Conservation (phyloP, 1,284 basidiomycete species). For the Microbotryomycetes sp. region DNA sequence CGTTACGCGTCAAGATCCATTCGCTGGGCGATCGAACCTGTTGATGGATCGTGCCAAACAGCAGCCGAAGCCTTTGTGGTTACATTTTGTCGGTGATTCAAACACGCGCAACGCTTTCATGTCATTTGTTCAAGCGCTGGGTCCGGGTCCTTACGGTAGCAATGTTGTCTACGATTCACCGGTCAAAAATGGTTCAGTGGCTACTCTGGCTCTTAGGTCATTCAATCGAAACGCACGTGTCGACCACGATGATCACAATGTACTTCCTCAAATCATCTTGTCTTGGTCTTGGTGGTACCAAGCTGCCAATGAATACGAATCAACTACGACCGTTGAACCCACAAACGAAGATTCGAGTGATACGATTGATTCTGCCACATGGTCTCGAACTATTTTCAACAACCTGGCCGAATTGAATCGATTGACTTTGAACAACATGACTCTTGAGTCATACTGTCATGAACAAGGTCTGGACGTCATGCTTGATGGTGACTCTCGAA, state of each 20-base stretch:
- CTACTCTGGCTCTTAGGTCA: constrained; percentile 4
- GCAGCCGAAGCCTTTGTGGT: constrained; percentile 10
- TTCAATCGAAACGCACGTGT: neutral
- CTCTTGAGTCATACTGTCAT: neutral
- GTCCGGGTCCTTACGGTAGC: constrained; percentile 5
- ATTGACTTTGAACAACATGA: neutral
- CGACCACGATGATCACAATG: neutral
- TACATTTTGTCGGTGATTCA: constrained; percentile 29
- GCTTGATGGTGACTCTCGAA: neutral
- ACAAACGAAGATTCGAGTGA: constrained; percentile 18
- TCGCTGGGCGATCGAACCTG: too few species aligned
- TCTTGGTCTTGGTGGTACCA: constrained; percentile 30
- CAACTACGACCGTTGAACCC: neutral
- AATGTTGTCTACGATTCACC: constrained; percentile 15
- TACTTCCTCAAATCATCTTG: constrained; percentile 14
- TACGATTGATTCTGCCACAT: neutral
- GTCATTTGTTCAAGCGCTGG: constrained; percentile 12
- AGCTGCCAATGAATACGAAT: neutral
- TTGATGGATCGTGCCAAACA: neutral
- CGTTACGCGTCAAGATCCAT: constrained; percentile 4
- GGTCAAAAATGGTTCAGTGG: constrained; percentile 25
- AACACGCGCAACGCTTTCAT: constrained; percentile 26
- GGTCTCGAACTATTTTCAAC: neutral
- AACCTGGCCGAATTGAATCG: neutral
- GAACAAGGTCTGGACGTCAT: neutral